Evolutionary conservation across 306 rosid genomes (phyloP).

Genomic region (Psophocarpus tetragonolobus): DNA sequence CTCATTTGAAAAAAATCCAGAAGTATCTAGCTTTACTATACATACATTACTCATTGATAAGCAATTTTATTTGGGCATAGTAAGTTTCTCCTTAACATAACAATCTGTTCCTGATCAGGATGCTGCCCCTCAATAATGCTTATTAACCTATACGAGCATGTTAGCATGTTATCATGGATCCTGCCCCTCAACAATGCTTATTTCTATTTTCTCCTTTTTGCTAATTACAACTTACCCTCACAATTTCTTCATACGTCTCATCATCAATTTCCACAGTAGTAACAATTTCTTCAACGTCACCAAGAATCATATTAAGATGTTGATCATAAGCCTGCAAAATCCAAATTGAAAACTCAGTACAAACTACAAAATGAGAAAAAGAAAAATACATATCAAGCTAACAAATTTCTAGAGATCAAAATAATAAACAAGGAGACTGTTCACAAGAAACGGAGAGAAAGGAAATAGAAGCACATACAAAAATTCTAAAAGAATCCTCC

Average conservation of each 20-base stretch:
- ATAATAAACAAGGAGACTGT: neutral
- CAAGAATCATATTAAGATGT: slow-evolving; percentile 99
- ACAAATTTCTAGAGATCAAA: neutral
- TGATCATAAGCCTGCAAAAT: slow-evolving; percentile 96
- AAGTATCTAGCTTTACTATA: neutral
- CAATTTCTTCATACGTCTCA: slow-evolving; percentile 98
- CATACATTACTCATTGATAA: neutral
- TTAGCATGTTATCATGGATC: no score
- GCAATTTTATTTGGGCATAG: neutral
- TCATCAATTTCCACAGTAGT: slow-evolving; percentile 96
- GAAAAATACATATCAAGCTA: neutral
- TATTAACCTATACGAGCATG: neutral
- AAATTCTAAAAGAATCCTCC: neutral
- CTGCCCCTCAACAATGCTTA: slow-evolving; percentile 5
- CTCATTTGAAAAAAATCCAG: neutral
- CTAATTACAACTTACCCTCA: slow-evolving; percentile 68
- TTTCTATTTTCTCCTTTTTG: neutral
- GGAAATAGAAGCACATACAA: neutral
- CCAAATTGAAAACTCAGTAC: slow-evolving; percentile 22
- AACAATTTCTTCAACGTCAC: slow-evolving; percentile 95
- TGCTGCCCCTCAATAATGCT: slow-evolving; percentile 12
- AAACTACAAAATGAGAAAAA: neutral
- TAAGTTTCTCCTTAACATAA: slow-evolving; percentile 12
- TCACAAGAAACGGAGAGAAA: neutral
- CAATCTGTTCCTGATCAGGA: neutral